Base-by-base conservation (phyloP, 805 yeast species). In the Saccharomycopsis schoenii region DNA sequence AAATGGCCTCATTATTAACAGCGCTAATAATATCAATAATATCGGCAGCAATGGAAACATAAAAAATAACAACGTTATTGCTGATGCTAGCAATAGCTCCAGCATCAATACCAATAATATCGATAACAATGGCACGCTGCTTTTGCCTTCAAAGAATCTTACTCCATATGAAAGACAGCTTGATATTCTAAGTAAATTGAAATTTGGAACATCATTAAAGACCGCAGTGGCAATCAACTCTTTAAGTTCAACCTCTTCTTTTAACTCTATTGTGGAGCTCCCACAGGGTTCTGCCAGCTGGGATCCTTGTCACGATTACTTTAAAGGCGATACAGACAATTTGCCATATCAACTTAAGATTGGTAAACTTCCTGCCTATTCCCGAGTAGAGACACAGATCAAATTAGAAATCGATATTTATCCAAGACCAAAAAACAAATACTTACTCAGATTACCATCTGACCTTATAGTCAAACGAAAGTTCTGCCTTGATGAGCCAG, bases 381-480 rank as follows among this genome's bases (percentile, higher is more conserved):
- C 97, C 12, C 82, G 99, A 66, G 99, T 93, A 6, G 99, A 93
- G 73, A 93, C 97, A 15, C 99, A 94, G 74, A 89, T 94, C 70
- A 92, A 90, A 71, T 75, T 96, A 52, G 79, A 80, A 54, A 73
- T 93, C 21, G 71, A 79, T 9, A 75, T 93, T 54, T 79, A 84
- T 37, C 96, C 97, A 0, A 83, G 93, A 0, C 96, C 96, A 0
- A 79, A 82, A 4, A 87, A 89, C 67, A 47, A 47, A 25, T 77
- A 80, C 58, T 73, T 89, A 58, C 73, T 94, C 40, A 94, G 89
- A 70, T 74, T 94, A 56, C 96, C 98, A 67, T 67, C 65, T 65
- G 69, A 60, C 67, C 66, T 62, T 68, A 72, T 64, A 62, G 70
- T 57, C 67, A 71, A 62, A 67, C 67, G 62, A 67, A 69, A 59